Percentiles rank a stretch among this genome's conserved stretches.
phyloP scores from a whole-genome alignment of 1,284 basidiomycete genomes.

The Mrakiaceae sp. region DNA sequence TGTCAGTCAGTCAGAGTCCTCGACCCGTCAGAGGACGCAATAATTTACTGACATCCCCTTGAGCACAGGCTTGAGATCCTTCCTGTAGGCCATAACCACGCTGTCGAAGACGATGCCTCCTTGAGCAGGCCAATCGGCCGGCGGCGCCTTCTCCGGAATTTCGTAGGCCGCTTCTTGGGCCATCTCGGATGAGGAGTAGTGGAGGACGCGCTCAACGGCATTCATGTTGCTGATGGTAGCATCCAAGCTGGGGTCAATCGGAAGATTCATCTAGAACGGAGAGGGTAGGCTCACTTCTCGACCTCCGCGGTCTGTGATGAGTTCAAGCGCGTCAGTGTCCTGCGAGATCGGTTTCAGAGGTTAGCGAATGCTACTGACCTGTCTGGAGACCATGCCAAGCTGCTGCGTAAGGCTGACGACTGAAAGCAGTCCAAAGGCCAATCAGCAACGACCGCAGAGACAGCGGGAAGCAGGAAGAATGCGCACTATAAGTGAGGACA shows the following conservation, averaged over 20 bases:
- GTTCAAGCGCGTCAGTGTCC: constrained; percentile 33
- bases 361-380: neutral
- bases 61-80: constrained; percentile 38
- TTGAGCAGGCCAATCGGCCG: constrained; percentile 31
- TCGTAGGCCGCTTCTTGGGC: constrained; percentile 55
- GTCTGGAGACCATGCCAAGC: constrained; percentile 38
- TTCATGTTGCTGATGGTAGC: constrained; percentile 36
- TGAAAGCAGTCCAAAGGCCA: constrained; percentile 10
- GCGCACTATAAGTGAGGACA: constrained; percentile 51
- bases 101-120: constrained; percentile 31
- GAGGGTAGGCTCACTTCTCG: constrained; percentile 34
- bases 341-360: constrained; percentile 1
- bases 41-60: constrained; percentile 33
- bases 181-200: constrained; percentile 47
- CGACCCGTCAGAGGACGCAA: neutral
- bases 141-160: constrained; percentile 44
- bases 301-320: constrained; percentile 50
- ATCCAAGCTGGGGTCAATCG: too few relatives aligned
- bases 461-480: neutral
- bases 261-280: too few relatives aligned
- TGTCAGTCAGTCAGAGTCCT: too few relatives aligned
- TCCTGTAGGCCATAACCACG: constrained; percentile 37
- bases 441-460: constrained; percentile 14
- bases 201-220: constrained; percentile 55
- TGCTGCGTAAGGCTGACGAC: constrained; percentile 40